Evolutionary conservation across 805 yeast genomes (phyloP).

Genomic region (Tetrapisispora fleetii): DNA sequence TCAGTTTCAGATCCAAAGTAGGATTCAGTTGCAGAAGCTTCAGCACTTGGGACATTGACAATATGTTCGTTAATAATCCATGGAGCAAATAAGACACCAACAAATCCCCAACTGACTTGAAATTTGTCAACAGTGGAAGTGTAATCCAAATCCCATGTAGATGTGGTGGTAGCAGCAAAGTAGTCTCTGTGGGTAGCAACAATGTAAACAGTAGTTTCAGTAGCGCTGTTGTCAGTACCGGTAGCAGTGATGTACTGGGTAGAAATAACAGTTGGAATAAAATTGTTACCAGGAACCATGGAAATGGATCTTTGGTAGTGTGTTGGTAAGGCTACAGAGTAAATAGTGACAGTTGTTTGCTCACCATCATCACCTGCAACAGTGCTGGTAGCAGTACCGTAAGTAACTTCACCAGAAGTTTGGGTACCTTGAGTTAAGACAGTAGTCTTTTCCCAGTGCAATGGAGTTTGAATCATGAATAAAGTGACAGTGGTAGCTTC

Average conservation of each 20-base stretch:
- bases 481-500: conserved; percentile 2
- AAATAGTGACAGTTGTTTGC: neutral
- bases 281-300: neutral
- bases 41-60: neutral
- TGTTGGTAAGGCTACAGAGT: conserved; percentile 2
- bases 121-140: neutral
- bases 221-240: neutral
- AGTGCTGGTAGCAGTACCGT: neutral
- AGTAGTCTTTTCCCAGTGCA: neutral
- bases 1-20: neutral
- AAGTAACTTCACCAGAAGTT: conserved; percentile 1
- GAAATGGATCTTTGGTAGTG: neutral
- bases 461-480: conserved; percentile 1
- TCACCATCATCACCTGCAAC: conserved; percentile 1
- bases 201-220: conserved; percentile 1
- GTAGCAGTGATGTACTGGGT: neutral
- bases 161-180: neutral
- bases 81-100: conserved; percentile 2
- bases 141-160: conserved; percentile 1
- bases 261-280: neutral
- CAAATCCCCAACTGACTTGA: conserved; percentile 2
- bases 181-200: conserved; percentile 1
- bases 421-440: conserved; percentile 3
- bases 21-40: neutral
- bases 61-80: neutral